Conservation (phyloP, 2,329 filamentous ascomycete genomes). For the Colletotrichum higginsianum region DNA sequence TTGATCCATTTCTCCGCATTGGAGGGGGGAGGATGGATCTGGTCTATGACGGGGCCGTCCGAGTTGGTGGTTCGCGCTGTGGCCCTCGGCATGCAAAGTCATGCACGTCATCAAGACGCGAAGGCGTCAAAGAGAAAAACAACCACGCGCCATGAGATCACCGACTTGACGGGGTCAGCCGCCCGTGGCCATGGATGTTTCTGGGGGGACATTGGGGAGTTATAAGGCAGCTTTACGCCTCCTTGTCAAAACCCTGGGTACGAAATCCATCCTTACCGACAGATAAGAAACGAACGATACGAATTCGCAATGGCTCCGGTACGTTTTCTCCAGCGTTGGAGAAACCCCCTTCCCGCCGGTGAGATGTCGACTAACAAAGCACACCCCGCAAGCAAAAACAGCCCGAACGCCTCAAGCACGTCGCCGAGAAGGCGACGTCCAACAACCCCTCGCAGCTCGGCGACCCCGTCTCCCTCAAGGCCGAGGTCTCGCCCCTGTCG, state of each 20-base stretch:
- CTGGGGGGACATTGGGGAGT: not conserved
- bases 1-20: conserved; percentile 1
- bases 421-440: conserved; percentile 41
- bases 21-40: too few species aligned
- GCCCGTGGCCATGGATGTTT: not conserved
- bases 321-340: not conserved
- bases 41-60: conserved; percentile 15
- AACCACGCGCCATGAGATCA: conserved; percentile 1
- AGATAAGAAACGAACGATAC: not conserved
- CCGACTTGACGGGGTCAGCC: not conserved
- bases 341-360: not conserved
- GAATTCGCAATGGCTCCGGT: conserved; percentile 33
- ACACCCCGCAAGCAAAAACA: conserved; percentile 24
- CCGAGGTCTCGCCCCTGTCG: conserved; percentile 47
- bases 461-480: conserved; percentile 57
- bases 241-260: not conserved
- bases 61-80: not conserved
- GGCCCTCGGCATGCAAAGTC: conserved; percentile 34
- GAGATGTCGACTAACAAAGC: conserved; percentile 1
- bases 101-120: conserved; percentile 41
- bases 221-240: not conserved
- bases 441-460: conserved; percentile 56
- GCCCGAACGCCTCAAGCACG: conserved; percentile 40
- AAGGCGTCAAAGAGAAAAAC: conserved; percentile 34
- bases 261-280: accelerated